Evolutionary conservation across 2,329 filamentous ascomycete genomes (phyloP).

Genomic region (Cordyceps cicadae): DNA sequence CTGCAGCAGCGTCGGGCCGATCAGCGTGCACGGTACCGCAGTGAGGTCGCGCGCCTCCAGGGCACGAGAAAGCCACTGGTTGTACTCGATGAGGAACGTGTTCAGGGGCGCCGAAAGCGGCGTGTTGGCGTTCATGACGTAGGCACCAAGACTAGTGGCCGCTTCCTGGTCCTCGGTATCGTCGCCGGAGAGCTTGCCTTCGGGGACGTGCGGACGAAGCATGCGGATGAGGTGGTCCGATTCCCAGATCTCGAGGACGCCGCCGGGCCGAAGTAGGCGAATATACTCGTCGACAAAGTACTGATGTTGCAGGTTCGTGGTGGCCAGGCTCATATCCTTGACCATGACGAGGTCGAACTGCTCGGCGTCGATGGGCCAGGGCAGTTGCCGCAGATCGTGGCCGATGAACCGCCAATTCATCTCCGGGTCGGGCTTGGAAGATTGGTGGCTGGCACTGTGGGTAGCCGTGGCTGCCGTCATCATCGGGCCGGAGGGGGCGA

Average conservation of each 20-base stretch:
- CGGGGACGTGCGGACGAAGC: slow-evolving; percentile 67
- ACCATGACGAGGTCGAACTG: slow-evolving; percentile 85
- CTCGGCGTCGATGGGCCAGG: slow-evolving; percentile 68
- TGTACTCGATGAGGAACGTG: slow-evolving; percentile 73
- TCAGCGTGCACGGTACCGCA: slow-evolving; percentile 67
- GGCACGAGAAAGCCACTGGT: slow-evolving; percentile 69
- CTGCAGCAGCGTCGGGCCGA: slow-evolving; percentile 70
- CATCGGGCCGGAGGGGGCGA: slow-evolving; percentile 41
- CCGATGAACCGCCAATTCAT: slow-evolving; percentile 86
- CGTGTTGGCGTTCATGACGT: slow-evolving; percentile 73
- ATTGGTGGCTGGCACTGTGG: slow-evolving; percentile 19
- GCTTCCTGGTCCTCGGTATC: slow-evolving; percentile 51
- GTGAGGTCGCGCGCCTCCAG: slow-evolving; percentile 63
- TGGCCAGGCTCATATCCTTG: slow-evolving; percentile 67
- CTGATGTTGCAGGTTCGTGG: slow-evolving; percentile 52
- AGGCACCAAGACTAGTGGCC: slow-evolving; percentile 66
- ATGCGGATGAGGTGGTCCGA: slow-evolving; percentile 78
- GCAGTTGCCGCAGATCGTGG: slow-evolving; percentile 69
- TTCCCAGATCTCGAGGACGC: slow-evolving; percentile 82
- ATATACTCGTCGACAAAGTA: slow-evolving; percentile 61
- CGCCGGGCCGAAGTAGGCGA: slow-evolving; percentile 68
- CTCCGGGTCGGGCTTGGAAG: slow-evolving; percentile 53
- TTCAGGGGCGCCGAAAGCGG: slow-evolving; percentile 76
- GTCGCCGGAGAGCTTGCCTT: slow-evolving; percentile 26
- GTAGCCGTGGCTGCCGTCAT: slow-evolving; percentile 22